phyloP scores from a whole-genome alignment of 1,284 basidiomycete species.

The Apiotrichum porosum region DNA sequence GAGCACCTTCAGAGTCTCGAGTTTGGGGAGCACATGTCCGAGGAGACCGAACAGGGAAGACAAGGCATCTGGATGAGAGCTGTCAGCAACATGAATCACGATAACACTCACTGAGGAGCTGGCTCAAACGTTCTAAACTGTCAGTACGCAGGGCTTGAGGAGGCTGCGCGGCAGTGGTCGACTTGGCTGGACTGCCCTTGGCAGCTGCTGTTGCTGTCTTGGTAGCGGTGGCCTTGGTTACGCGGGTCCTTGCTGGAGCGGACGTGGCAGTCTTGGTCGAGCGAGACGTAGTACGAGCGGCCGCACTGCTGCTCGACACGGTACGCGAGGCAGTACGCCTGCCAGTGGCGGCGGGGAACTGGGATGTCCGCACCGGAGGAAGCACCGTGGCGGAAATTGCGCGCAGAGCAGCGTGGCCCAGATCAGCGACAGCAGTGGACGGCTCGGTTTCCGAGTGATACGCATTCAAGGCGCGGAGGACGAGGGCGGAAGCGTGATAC shows the following conservation, averaged over 20 bases:
- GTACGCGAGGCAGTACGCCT: neutral
- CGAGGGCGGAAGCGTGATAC: conserved; percentile 19
- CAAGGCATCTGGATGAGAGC: too few relatives aligned
- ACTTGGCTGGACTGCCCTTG: neutral
- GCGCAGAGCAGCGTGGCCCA: conserved; percentile 19
- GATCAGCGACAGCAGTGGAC: conserved; percentile 10
- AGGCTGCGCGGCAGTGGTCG: neutral
- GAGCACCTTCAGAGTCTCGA: conserved; percentile 54
- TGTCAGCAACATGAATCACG: too few relatives aligned
- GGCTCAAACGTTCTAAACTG: conserved; percentile 53
- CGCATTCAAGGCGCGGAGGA: conserved; percentile 25
- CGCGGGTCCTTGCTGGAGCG: neutral
- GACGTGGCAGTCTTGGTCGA: neutral
- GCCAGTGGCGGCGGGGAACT: conserved; percentile 1
- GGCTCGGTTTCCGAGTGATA: conserved; percentile 27
- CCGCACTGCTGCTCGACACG: neutral
- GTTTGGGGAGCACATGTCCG: conserved; percentile 51
- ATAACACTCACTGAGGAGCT: conserved; percentile 43
- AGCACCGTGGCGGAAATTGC: conserved; percentile 24
- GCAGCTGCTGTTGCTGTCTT: neutral
- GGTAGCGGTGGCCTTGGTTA: neutral
- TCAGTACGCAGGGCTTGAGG: conserved; percentile 46
- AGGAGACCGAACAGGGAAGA: conserved; percentile 64
- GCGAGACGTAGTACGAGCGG: too few relatives aligned
- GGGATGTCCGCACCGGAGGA: conserved; percentile 8